A percentile compares a stretch with the other conserved stretches of the same genome.
Conservation (phyloP, 2,329 filamentous ascomycete species). For the Penicillium sp. region DNA sequence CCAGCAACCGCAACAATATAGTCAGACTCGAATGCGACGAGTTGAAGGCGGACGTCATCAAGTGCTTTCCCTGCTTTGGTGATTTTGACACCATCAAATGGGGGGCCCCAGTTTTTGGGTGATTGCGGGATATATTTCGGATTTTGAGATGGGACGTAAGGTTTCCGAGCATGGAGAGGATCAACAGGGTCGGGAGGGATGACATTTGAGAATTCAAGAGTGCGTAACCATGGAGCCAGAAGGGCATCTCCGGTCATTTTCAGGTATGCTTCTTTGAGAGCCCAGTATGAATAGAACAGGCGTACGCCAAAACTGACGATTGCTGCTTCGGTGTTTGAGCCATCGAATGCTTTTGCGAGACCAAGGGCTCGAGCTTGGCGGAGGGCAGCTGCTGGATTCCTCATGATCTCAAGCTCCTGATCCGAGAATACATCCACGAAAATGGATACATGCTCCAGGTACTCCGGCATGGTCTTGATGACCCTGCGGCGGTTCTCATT, state of each 20-base stretch:
- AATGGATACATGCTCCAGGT: slow-evolving; percentile 60
- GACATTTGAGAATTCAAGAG: slow-evolving; percentile 63
- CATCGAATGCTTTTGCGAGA: slow-evolving; percentile 8
- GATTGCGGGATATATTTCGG: slow-evolving; percentile 7
- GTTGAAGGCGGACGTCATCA: slow-evolving; percentile 57
- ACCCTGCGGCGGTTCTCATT: slow-evolving; percentile 46
- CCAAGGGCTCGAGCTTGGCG: slow-evolving; percentile 12
- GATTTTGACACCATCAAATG: slow-evolving; percentile 49
- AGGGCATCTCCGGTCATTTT: slow-evolving; percentile 67
- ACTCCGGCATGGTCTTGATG: slow-evolving; percentile 47
- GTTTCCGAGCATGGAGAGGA: slow-evolving; percentile 5
- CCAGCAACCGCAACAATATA: slow-evolving; percentile 60
- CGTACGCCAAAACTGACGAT: slow-evolving; percentile 57
- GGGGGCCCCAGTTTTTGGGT: slow-evolving; percentile 33
- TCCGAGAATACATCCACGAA: slow-evolving; percentile 61
- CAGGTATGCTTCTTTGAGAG: slow-evolving; percentile 66
- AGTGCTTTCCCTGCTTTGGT: slow-evolving; percentile 51
- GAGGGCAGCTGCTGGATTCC: slow-evolving; percentile 34
- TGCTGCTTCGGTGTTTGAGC: slow-evolving; percentile 12
- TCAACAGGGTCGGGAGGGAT: slow-evolving; percentile 44
- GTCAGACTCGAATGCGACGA: slow-evolving; percentile 59
- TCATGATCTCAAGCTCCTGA: slow-evolving; percentile 58
- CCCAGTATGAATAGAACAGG: slow-evolving; percentile 66
- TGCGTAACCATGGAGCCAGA: slow-evolving; percentile 60
- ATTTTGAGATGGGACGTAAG: slow-evolving; percentile 3